Conservation (phyloP, 1,284 basidiomycete genomes). For the Sphagnurus paluster region DNA sequence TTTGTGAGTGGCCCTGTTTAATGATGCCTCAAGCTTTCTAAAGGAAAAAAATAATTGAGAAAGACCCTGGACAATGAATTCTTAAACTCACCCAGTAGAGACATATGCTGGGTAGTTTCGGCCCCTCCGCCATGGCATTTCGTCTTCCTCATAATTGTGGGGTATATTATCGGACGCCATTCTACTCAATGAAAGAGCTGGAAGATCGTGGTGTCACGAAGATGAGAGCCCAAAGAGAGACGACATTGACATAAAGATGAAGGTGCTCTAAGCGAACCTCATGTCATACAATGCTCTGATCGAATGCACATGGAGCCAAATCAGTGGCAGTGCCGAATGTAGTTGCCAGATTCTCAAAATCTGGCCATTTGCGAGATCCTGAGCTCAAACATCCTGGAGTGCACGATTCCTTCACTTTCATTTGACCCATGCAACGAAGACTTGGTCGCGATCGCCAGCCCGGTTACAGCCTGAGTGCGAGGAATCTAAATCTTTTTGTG, state of each 20-base stretch:
- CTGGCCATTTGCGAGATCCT: too few relatives aligned
- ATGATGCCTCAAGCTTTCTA: conserved; percentile 45
- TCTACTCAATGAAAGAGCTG: conserved; percentile 8
- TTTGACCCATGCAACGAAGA: too few relatives aligned
- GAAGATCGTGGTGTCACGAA: neutral
- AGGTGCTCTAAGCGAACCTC: conserved; percentile 27
- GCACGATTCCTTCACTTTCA: too few relatives aligned
- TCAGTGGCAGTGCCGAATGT: too few relatives aligned
- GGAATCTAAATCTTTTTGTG: too few relatives aligned
- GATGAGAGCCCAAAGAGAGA: conserved; percentile 13
- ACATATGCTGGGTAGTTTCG: conserved; percentile 18
- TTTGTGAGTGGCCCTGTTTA: conserved; percentile 50
- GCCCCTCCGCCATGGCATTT: conserved; percentile 4
- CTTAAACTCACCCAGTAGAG: conserved; percentile 27
- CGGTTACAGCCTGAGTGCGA: too few relatives aligned
- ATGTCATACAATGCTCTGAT: conserved; percentile 28
- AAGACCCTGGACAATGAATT: conserved; percentile 6
- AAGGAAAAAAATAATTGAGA: conserved; percentile 6
- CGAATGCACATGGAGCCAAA: conserved; percentile 28
- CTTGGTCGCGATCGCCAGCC: too few relatives aligned
- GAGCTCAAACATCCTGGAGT: too few relatives aligned
- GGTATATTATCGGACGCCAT: conserved; percentile 23
- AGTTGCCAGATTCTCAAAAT: too few relatives aligned
- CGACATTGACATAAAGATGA: conserved; percentile 17
- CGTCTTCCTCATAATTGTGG: conserved; percentile 15